Evolutionary conservation across 2,329 filamentous ascomycete species (phyloP).

Genomic region (Fusarium mangiferae): DNA sequence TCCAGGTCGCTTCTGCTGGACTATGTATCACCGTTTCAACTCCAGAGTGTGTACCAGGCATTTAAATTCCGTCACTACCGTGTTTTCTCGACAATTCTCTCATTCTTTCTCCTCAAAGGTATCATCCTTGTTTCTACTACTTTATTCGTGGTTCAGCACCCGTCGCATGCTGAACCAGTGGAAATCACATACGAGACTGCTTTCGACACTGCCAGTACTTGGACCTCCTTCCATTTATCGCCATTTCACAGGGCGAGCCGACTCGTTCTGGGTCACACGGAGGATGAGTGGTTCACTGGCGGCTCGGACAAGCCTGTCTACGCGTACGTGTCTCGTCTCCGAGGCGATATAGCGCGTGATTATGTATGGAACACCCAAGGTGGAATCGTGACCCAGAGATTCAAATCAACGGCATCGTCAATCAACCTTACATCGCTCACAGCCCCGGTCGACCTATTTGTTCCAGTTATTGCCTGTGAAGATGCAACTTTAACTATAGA

Average conservation of each 20-base stretch:
- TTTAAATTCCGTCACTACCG: fast-evolving
- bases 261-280: neutral
- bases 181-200: neutral
- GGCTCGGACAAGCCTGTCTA: neutral
- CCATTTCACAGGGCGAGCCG: too few relatives aligned
- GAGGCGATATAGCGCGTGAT: neutral
- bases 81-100: fast-evolving
- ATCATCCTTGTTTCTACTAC: neutral
- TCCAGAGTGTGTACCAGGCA: fast-evolving
- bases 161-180: neutral
- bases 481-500: neutral
- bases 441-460: neutral
- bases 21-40: neutral
- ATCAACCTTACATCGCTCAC: fast-evolving
- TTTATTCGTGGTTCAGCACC: neutral
- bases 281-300: neutral
- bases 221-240: neutral
- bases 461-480: fast-evolving
- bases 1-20: neutral
- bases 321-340: neutral
- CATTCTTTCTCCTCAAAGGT: neutral
- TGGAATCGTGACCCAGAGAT: fast-evolving
- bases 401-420: neutral
- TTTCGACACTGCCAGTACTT: neutral
- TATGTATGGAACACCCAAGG: neutral